A percentile compares a stretch with the other conserved stretches of the same genome.
Conservation (phyloP, 352 stramenopile species). For the Phytopythium mirpurense region DNA sequence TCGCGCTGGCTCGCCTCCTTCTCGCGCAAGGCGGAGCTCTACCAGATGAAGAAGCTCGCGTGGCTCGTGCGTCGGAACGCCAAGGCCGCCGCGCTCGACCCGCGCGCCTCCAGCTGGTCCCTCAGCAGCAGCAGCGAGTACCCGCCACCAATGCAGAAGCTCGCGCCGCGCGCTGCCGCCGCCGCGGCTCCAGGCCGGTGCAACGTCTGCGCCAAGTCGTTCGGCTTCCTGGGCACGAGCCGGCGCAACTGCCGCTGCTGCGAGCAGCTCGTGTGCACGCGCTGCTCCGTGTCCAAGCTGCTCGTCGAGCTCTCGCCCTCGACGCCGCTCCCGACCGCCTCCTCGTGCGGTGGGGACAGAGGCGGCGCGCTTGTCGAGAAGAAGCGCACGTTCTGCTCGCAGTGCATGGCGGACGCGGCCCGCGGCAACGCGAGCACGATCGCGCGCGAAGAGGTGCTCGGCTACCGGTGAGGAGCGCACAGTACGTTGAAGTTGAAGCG, state of each 20-base stretch:
- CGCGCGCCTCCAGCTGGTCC: constrained; percentile 2
- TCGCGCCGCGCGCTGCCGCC: background rate
- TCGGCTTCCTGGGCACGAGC: constrained; percentile 18
- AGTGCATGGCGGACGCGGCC: constrained; percentile 20
- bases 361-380: constrained; percentile 16
- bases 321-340: background rate
- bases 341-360: background rate
- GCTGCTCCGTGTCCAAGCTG: constrained; percentile 17
- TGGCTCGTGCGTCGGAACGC: constrained; percentile 25
- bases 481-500: no score
- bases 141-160: background rate
- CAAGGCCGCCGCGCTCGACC: background rate
- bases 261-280: constrained; percentile 14
- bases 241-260: constrained; percentile 23
- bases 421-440: constrained; percentile 22
- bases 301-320: constrained; percentile 6
- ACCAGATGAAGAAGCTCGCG: constrained; percentile 31
- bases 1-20: constrained; percentile 18
- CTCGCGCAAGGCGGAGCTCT: constrained; percentile 22
- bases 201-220: constrained; percentile 20
- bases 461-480: background rate
- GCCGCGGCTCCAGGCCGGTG: constrained; percentile 12
- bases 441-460: constrained; percentile 16
- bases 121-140: background rate
- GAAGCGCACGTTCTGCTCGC: constrained; percentile 27